Evolutionary conservation across 176 grass and related monocot species (phyloP), one percentile per base, ranked within the genome.

Genomic region (Pontederia paniculata): DNA sequence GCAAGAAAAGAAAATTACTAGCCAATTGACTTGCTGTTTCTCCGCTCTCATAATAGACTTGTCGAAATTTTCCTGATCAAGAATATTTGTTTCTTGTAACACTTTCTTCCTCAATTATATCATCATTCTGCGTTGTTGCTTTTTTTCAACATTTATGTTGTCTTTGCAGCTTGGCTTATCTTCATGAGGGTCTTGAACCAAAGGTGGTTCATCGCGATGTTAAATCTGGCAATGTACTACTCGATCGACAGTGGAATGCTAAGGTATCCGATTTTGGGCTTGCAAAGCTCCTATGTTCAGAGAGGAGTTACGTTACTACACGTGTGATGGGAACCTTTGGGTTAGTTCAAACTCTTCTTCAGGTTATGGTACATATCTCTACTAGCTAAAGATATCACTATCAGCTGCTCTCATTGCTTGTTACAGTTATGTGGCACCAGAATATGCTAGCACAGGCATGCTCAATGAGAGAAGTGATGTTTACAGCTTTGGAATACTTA

Each of bases 251-350:
- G 23, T 98, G 83, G 86, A 91, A 84, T 59, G 57, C 93, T 25
- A 98, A 83, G 52, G 86, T 98, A 17, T 91, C 93, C 2, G 93
- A 98, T 50, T 98, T 98, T 60, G 93, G 93, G 13, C 80, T 98
- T 14, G 86, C 93, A 64, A 98, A 98, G 57, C 68, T 98, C 0
- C 69, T 91, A 17, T 88, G 75, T 75, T 91, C 93, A 2, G 93
- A 88, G 58, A 79, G 64, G 44, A 60, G 83, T 60, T 98, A 80
- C 37, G 75, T 91, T 1, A 84, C 75, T 3, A 98, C 93, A 2
- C 86, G 93, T 10, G 93, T 98, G 57, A 84, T 98, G 93, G 93
- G 86, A 16, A 91, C 93, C 21, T 98, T 98, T 67, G 93, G 93
- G 93, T 91, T 52, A 78, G 85, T 54, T 23, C 49, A 19, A 50